A percentile compares a stretch with the other conserved stretches of the same genome.
phyloP scores from a whole-genome alignment of 2,329 filamentous ascomycete species.

The Aspergillus fumigatus region DNA sequence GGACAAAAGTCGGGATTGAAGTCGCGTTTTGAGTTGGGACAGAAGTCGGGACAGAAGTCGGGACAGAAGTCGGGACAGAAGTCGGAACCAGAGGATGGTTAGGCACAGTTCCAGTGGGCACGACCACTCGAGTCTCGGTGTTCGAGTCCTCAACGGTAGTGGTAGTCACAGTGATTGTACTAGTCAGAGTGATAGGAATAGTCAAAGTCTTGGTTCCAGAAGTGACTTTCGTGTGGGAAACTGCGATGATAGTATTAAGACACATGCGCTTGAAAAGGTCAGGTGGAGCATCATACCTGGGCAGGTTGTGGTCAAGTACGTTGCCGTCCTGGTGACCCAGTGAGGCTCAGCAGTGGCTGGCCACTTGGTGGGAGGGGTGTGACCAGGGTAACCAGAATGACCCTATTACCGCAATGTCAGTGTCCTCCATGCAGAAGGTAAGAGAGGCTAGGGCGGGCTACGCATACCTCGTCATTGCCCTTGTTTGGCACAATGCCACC shows the following conservation, averaged over 20 bases:
- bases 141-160: conserved; percentile 23
- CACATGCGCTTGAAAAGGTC: not conserved
- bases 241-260: conserved; percentile 12
- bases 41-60: conserved; percentile 6
- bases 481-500: conserved; percentile 30
- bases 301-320: conserved; percentile 30
- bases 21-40: not conserved
- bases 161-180: conserved; percentile 26
- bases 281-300: conserved; percentile 23
- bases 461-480: conserved; percentile 8
- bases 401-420: not conserved
- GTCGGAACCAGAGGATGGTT: conserved; percentile 10
- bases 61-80: conserved; percentile 5
- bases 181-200: conserved; percentile 29
- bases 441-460: not conserved
- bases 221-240: conserved; percentile 26
- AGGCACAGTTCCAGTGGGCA: conserved; percentile 11
- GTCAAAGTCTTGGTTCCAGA: conserved; percentile 24
- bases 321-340: conserved; percentile 28
- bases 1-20: conserved; percentile 4
- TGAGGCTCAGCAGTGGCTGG: conserved; percentile 7
- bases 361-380: not conserved
- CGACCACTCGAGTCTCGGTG: conserved; percentile 4
- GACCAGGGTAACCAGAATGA: not conserved
- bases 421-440: not conserved